A percentile compares a stretch with the other conserved stretches of the same genome.
phyloP scores from a whole-genome alignment of 2,329 filamentous ascomycete genomes.

The Trichoderma endophyticum region DNA sequence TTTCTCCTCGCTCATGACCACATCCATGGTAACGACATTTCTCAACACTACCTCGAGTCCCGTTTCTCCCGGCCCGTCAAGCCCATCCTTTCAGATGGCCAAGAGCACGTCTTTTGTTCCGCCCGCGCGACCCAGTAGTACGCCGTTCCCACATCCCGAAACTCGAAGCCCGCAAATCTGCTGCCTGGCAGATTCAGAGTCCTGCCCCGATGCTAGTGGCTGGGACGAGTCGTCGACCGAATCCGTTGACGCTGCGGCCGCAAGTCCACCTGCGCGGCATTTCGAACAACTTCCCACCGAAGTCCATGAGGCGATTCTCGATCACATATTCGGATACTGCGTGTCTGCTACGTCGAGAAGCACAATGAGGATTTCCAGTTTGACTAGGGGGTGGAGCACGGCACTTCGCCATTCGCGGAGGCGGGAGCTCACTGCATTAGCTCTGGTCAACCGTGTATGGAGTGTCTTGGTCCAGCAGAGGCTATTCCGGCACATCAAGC shows the following conservation, averaged over 20 bases:
- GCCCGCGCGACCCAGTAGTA: slow-evolving; percentile 53
- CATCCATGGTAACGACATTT: slow-evolving; percentile 36
- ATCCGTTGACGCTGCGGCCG: slow-evolving; percentile 18
- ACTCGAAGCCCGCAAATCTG: slow-evolving; percentile 37
- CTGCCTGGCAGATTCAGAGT: slow-evolving; percentile 27
- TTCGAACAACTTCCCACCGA: slow-evolving; percentile 60
- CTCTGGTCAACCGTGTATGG: slow-evolving; percentile 63
- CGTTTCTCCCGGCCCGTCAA: slow-evolving; percentile 52
- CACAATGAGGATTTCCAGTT: slow-evolving; percentile 50
- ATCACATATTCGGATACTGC: slow-evolving; percentile 67
- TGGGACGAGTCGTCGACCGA: slow-evolving; percentile 14
- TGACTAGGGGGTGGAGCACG: slow-evolving; percentile 60
- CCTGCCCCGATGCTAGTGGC: slow-evolving; percentile 21
- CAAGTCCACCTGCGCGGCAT: slow-evolving; percentile 29
- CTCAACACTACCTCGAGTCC: slow-evolving; percentile 49
- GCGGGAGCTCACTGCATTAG: slow-evolving; percentile 63
- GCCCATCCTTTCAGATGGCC: slow-evolving; percentile 47
- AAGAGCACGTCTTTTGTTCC: slow-evolving; percentile 39
- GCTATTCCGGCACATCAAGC: slow-evolving; percentile 71
- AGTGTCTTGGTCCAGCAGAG: slow-evolving; percentile 65
- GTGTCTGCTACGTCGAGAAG: slow-evolving; percentile 59
- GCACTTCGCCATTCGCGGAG: slow-evolving; percentile 64
- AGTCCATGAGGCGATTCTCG: slow-evolving; percentile 69
- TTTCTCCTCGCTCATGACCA: slow-evolving; percentile 37
- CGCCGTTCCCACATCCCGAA: slow-evolving; percentile 56